A percentile compares a stretch with the other conserved stretches of the same genome.
Evolutionary conservation across 345 rosid species (phyloP).

Genomic region (Kernera saxatilis): DNA sequence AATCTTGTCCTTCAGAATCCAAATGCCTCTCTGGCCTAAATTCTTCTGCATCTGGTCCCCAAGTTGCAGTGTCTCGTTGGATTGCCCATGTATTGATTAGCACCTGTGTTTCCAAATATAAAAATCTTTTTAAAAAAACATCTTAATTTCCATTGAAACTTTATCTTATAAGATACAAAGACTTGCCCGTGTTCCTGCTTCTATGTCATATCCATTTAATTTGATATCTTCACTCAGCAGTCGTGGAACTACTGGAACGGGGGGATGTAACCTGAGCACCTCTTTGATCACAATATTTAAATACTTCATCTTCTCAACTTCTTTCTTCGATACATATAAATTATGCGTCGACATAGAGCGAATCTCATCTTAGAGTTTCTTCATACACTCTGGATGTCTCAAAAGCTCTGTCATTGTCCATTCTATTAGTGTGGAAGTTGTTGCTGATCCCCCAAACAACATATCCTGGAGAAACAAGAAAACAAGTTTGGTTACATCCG

Average conservation of each 20-base stretch:
- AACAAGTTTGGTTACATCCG: neutral
- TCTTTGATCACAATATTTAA: slow-evolving; percentile 18
- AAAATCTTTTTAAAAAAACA: neutral
- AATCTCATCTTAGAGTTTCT: slow-evolving; percentile 1
- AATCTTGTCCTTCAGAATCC: slow-evolving; percentile 23
- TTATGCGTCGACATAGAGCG: neutral
- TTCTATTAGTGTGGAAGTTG: neutral
- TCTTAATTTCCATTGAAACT: neutral
- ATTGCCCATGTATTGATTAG: slow-evolving; percentile 29
- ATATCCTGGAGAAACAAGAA: neutral
- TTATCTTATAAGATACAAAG: neutral
- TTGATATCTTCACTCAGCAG: slow-evolving; percentile 3
- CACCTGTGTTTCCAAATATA: neutral
- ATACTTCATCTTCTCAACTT: neutral
- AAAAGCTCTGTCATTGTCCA: neutral
- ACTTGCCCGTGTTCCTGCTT: slow-evolving; percentile 14
- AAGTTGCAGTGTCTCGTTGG: slow-evolving; percentile 3
- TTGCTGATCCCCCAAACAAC: neutral
- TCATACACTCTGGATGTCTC: slow-evolving; percentile 3
- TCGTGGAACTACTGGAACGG: slow-evolving; percentile 21
- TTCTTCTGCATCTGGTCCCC: slow-evolving; percentile 26
- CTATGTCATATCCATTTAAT: slow-evolving; percentile 24
- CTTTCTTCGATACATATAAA: neutral
- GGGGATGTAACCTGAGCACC: slow-evolving; percentile 30
- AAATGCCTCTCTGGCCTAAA: slow-evolving; percentile 26